Evolutionary conservation across 306 rosid genomes (phyloP).

Genomic region (Vigna trinervia): DNA sequence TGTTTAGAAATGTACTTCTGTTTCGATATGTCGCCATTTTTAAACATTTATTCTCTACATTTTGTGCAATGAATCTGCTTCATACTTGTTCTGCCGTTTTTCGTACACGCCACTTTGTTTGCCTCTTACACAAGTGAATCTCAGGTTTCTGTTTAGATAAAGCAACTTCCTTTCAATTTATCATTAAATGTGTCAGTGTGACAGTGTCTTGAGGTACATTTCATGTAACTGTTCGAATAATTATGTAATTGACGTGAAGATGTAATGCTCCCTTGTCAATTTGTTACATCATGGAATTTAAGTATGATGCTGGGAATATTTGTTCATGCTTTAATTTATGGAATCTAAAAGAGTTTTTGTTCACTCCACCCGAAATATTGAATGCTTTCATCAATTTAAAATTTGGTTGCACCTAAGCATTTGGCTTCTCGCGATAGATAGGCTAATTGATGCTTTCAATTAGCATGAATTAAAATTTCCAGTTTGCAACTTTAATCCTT

Average conservation of each 20-base stretch:
- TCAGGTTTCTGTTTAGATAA: conserved; percentile 2
- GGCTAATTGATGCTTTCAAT: conserved; percentile 21
- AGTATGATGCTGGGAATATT: conserved; percentile 8
- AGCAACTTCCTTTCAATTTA: not conserved
- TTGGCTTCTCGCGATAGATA: conserved; percentile 20
- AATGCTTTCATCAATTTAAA: conserved; percentile 5
- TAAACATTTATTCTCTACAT: conserved; percentile 15
- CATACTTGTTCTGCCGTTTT: not conserved
- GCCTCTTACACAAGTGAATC: conserved; percentile 14
- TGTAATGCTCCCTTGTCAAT: conserved; percentile 1
- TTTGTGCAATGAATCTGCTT: not conserved
- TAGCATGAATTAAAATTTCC: conserved; percentile 15
- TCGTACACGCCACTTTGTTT: conserved; percentile 4
- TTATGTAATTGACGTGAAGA: not conserved
- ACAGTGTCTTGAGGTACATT: not conserved
- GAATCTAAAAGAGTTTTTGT: not conserved
- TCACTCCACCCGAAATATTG: not conserved
- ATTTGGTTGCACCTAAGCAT: conserved; percentile 26
- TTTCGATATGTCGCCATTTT: conserved; percentile 8
- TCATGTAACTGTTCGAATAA: not conserved
- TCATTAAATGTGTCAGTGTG: not conserved
- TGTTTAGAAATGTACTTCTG: conserved; percentile 26
- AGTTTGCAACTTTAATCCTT: conserved; percentile 7
- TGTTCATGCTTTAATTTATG: conserved; percentile 22
- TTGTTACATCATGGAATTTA: not conserved